Base-by-base conservation (phyloP, 768 basidiomycete species). In the Tulasnella sp. region DNA sequence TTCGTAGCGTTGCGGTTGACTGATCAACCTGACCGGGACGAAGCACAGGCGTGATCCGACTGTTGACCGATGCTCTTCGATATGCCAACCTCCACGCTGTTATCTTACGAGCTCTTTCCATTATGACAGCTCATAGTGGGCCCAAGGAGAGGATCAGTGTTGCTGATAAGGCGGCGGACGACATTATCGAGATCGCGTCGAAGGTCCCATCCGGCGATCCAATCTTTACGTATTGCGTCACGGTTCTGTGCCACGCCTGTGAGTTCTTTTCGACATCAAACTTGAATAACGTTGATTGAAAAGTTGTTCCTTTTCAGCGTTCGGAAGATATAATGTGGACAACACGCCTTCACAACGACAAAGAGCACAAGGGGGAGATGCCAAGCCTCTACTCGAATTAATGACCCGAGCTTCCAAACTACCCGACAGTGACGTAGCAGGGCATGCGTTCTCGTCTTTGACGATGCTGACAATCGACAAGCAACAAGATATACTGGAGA, bases 371-470 rank as follows among this genome's bases (percentile, higher is more conserved):
- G 51, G 7, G 75, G 37, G 75, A 71, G 55, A 77, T 40, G 75
- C 75, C 29, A 40, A 37, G 55, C 51, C 51, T 9, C 29, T 77
- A 7, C 44, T 77, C 9, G 55, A 71, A n/a, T 37, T 77, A 10
- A 77, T 77, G 75, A 61, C 70, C 44, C 29, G 55, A n/a, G 75
- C 75, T 23, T 77, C 75, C n/a, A 77, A 77, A 26, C 57, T 40
- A 20, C 61, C 57, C 18, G 61, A 77, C 39, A 23, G 29, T 20
- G 29, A 70, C 29, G 44, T 69, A 23, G 15, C 75, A 3, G 75
- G 29, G 26, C 75, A 77, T 32, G 75, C 75, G 23, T 77, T 77
- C 46, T 29, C 57, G 18, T 35, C 75, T 0, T 46, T 77, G 9
- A 70, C 51, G 3, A 77, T 77, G 51, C 61, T 77, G 6, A 77